Evolutionary conservation across 306 rosid genomes (phyloP), one percentile per base, ranked within the genome.

Genomic region (Pyrus communis): DNA sequence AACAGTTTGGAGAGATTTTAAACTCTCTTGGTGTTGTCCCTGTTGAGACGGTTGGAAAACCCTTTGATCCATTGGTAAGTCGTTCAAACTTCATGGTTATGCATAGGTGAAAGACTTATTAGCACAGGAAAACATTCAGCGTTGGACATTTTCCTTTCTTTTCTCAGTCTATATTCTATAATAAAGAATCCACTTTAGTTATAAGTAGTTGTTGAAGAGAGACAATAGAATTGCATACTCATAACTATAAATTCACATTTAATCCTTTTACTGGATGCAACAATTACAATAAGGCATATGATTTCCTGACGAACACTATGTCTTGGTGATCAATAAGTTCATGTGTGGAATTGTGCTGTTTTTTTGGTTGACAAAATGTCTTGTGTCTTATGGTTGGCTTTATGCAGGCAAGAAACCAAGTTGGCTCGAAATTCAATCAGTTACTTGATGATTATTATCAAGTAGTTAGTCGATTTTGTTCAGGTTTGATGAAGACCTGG

Each of bases 11-110:
- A 18, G 98, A 94, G 85, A 89, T 92, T 75, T 86, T 94, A 60
- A 80, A 70, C 81, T 86, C 96, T 18, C 88, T 94, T 31, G 93
- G 96, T 45, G 98, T 94, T 77, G 91, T 83, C 61, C 84, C 91
- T 23, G 90, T 94, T 80, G 95, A 91, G 85, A 87, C 97, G 7
- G 84, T 89, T 81, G 98, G 98, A 75, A 87, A 69, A 38, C 90
- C 95, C 79, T 94, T 94, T 84, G 96, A 94, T 81, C 98, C 98
- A 22, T 77, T 88, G 97, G 98, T 94, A 87, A 87, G 97, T 84
- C 79, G 19, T 77, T 78, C 45, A 64, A 33, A 69, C 52, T 49
- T 79, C 79, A 46, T 51, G 28, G 52, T 63, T 63, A 68, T 33
- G 7, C n/a, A 65, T 28, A 45, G 8, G 15, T 68, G 62, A 60